Evolutionary conservation across 768 basidiomycete genomes (phyloP).

Genomic region (Lactarius trivialis): DNA sequence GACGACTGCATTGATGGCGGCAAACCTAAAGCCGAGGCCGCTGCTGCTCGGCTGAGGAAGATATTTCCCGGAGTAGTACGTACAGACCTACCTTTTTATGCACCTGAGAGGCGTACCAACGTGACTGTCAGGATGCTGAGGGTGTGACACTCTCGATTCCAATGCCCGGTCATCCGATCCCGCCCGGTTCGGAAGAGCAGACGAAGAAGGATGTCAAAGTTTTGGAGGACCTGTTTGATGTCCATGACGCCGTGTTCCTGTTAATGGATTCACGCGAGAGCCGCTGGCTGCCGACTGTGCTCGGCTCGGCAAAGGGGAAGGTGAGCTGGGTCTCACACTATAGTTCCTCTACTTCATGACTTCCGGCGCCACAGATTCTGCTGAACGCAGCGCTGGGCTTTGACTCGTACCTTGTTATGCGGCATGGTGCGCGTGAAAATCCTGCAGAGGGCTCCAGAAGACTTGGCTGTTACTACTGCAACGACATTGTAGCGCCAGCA

Average conservation of each 20-base stretch:
- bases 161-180: slow-evolving; percentile 96
- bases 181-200: slow-evolving; percentile 48
- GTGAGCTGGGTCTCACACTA: slow-evolving; percentile 31
- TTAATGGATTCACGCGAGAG: slow-evolving; percentile 99
- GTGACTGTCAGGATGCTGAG: slow-evolving; percentile 56
- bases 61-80: slow-evolving; percentile 91
- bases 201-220: slow-evolving; percentile 59
- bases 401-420: slow-evolving; percentile 94
- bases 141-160: slow-evolving; percentile 80
- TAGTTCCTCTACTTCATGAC: neutral
- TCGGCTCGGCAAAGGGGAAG: slow-evolving; percentile 82
- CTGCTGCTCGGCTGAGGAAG: slow-evolving; percentile 76
- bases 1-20: slow-evolving; percentile 90
- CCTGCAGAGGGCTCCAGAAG: slow-evolving; percentile 30
- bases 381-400: slow-evolving; percentile 94
- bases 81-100: slow-evolving; percentile 16
- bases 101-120: neutral
- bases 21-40: slow-evolving; percentile 88
- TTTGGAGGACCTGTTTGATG: slow-evolving; percentile 72
- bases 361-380: slow-evolving; percentile 53
- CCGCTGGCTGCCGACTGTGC: slow-evolving; percentile 89
- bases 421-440: slow-evolving; percentile 66
- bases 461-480: slow-evolving; percentile 96
- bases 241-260: slow-evolving; percentile 86
- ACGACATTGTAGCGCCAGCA: slow-evolving; percentile 93